Conservation (phyloP, 352 stramenopile genomes). For the Blastocystis sp. region DNA sequence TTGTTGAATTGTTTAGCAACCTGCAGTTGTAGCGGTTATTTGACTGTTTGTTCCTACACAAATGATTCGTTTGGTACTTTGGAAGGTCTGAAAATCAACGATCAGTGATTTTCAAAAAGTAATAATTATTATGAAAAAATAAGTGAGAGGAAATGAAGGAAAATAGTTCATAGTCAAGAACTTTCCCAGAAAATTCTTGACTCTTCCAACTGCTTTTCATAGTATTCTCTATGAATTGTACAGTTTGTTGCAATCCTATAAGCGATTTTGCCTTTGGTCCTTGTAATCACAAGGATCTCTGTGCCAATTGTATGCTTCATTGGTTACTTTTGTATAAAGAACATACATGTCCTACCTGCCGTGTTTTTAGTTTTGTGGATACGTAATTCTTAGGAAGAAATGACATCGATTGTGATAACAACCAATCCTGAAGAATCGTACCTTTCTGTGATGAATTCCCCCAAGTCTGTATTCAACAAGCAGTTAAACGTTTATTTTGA, state of each 20-base stretch:
- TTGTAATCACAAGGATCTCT: slow-evolving; percentile 49
- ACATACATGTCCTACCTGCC: slow-evolving; percentile 10
- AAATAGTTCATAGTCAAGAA: background rate
- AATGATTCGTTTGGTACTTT: no score
- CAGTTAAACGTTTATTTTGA: slow-evolving; percentile 34
- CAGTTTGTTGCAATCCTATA: slow-evolving; percentile 6
- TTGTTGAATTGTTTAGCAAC: slow-evolving; percentile 60
- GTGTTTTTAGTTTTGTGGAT: background rate
- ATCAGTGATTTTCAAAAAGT: no score
- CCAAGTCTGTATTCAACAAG: background rate
- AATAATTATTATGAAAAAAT: no score
- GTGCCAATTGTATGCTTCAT: slow-evolving; percentile 22
- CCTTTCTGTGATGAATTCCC: background rate
- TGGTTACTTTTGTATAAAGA: slow-evolving; percentile 32
- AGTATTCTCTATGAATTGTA: background rate
- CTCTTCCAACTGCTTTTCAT: background rate
- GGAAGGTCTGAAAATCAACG: no score
- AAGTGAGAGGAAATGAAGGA: no score
- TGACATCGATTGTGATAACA: slow-evolving; percentile 9
- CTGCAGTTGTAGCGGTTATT: slow-evolving; percentile 43
- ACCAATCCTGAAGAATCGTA: background rate
- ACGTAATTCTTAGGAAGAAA: background rate
- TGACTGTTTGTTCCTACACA: background rate
- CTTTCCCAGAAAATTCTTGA: slow-evolving; percentile 30
- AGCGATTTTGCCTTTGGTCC: slow-evolving; percentile 33